Evolutionary conservation across 441 rosid species (phyloP), one percentile per base, ranked within the genome.

Genomic region (Gossypium schwendimanii): DNA sequence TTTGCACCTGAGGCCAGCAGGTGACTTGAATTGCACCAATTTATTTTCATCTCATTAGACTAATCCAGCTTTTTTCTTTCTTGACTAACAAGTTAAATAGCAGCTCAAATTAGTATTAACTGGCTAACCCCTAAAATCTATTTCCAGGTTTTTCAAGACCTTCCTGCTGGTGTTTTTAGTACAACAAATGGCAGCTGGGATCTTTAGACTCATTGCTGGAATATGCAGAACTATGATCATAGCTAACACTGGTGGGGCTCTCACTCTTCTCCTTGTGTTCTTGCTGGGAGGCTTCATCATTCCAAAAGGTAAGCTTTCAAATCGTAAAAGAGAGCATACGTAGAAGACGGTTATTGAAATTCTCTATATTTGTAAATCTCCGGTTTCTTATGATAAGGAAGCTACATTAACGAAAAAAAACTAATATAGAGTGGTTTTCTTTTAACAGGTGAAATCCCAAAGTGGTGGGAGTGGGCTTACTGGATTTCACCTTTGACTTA

Each of bases 391-490:
- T 4, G 58, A 53, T 53, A 59, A 26, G 15, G 39, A 26, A 59
- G 63, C 63, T 59, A 59, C 39, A 59, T 59, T 59, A 24, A 59
- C 8, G 14, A 1, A 57, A 55, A 14, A 24, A 7, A 2, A 31
- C 21, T 57, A 59, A 73, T 26, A 64, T 8, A 28, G 6, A 3
- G 31, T 26, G 4, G 26, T 72, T 59, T 39, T 11, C 23, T 71
- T 58, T 36, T 78, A 39, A 79, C 81, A 91, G 94, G 63, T 52
- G 45, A 85, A 63, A 88, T 92, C 63, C 98, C 96, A 14, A 76
- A 21, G 0, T 91, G 97, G 99, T 92, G 93, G 97, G 71, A 67
- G 4, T 94, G 97, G 99, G 93, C 83, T 58, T 86, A 89, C 68
- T 92, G 99, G 99, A 49, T 83, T 15, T 94, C 98, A 0, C 99